Percentiles rank a stretch among this genome's conserved stretches.
These are phyloP conservation scores for Neurospora sp. DNA, from an alignment of 495 filamentous ascomycete species.

Conservation along the genomic window DNA sequence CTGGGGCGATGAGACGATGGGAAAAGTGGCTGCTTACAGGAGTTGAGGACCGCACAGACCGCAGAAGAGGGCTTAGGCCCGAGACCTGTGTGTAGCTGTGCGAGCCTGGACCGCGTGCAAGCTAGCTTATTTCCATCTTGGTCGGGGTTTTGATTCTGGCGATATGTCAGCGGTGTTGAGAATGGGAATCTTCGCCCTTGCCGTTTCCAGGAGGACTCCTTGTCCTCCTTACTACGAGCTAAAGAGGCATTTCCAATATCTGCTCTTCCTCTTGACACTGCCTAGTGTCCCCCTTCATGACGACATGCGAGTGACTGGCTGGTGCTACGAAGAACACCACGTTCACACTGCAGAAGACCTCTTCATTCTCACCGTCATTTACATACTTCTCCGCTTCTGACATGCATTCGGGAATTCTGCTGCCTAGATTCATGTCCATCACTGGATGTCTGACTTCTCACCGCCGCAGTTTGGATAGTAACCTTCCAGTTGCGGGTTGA, in stretches of 20 bases:
- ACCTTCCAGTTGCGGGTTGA: not conserved
- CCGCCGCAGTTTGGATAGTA: not conserved
- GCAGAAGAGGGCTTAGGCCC: no score
- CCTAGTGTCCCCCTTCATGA: not conserved
- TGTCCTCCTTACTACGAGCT: not conserved
- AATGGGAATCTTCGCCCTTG: not conserved
- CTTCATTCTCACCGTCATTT: not conserved
- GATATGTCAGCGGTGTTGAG: not conserved
- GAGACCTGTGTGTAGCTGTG: no score
- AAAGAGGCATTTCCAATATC: not conserved
- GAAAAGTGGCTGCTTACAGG: not conserved
- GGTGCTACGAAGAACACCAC: not conserved
- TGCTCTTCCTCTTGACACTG: not conserved
- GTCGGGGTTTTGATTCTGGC: not conserved
- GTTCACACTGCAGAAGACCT: not conserved
- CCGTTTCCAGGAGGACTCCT: not conserved
- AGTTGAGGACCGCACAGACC: not conserved
- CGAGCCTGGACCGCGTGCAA: not conserved
- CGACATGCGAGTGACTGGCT: not conserved
- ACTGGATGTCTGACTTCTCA: not conserved
- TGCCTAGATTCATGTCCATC: not conserved
- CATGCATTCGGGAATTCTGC: not conserved
- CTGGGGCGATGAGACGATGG: not conserved
- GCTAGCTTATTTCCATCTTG: not conserved
- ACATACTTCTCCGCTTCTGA: not conserved